Evolutionary conservation across 1,139 yeast genomes (phyloP).

Genomic region (Eremothecium coryli): DNA sequence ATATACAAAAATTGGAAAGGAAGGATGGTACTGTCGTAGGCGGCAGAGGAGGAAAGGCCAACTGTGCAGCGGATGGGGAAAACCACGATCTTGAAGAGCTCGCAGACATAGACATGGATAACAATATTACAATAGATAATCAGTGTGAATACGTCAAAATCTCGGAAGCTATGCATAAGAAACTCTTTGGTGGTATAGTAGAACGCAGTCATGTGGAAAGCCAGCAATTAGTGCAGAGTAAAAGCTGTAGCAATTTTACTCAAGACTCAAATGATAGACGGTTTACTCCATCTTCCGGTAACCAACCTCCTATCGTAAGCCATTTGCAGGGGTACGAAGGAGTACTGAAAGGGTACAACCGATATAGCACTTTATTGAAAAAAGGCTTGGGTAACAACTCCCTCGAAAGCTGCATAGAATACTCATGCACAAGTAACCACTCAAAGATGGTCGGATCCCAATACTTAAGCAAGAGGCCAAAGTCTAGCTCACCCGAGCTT

Average conservation of each 20-base stretch:
- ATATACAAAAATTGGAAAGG: not conserved
- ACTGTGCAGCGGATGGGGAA: not conserved
- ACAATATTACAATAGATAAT: conserved; percentile 12
- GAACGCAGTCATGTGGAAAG: not conserved
- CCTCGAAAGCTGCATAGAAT: not conserved
- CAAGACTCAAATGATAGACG: not conserved
- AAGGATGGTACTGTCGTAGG: not conserved
- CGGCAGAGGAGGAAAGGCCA: not conserved
- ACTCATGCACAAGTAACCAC: not conserved
- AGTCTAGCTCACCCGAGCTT: not conserved
- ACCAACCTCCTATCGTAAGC: not conserved
- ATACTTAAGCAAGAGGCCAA: conserved; percentile 5
- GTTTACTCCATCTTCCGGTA: not conserved
- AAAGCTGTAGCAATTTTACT: not conserved
- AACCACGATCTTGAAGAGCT: not conserved
- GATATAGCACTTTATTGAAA: not conserved
- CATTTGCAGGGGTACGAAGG: conserved; percentile 2
- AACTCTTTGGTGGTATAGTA: conserved; percentile 2
- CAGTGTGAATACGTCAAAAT: conserved; percentile 12
- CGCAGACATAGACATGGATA: conserved; percentile 1
- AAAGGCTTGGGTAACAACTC: not conserved
- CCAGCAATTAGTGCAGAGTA: not conserved
- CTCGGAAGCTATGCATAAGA: conserved; percentile 8
- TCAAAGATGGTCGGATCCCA: not conserved
- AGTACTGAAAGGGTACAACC: conserved; percentile 1